Conservation (phyloP, 345 rosid genomes). For the Garcia nutans region DNA sequence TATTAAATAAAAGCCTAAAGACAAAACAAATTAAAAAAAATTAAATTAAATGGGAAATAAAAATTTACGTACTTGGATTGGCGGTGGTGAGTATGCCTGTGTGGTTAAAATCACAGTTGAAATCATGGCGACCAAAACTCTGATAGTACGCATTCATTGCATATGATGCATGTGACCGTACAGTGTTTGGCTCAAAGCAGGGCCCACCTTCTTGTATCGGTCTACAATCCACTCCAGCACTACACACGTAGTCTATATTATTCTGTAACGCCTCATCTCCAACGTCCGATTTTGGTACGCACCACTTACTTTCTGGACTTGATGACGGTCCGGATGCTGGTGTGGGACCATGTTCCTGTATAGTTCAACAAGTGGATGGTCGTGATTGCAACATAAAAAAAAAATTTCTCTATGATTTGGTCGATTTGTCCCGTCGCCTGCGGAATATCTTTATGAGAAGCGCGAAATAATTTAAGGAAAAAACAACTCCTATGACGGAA, state of each 20-base stretch:
- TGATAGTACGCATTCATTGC: constrained; percentile 70
- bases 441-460: neutral
- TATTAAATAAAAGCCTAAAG: no score
- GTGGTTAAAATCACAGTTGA: constrained; percentile 49
- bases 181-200: constrained; percentile 51
- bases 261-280: constrained; percentile 49
- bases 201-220: constrained; percentile 56
- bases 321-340: constrained; percentile 25
- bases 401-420: no score
- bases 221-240: constrained; percentile 47
- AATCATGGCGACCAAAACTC: constrained; percentile 43
- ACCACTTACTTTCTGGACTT: constrained; percentile 41
- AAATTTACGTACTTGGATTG: constrained; percentile 47
- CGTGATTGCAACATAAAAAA: neutral
- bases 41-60: no score
- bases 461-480: neutral
- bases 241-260: constrained; percentile 68
- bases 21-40: no score
- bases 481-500: neutral
- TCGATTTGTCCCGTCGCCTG: neutral
- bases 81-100: constrained; percentile 47
- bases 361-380: neutral
- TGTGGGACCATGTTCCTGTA: constrained; percentile 42
- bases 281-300: constrained; percentile 49
- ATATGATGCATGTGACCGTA: constrained; percentile 62